Percentiles rank a stretch among this genome's conserved stretches.
phyloP scores from a whole-genome alignment of 1,284 basidiomycete genomes.

The Sporisorium graminicola region DNA sequence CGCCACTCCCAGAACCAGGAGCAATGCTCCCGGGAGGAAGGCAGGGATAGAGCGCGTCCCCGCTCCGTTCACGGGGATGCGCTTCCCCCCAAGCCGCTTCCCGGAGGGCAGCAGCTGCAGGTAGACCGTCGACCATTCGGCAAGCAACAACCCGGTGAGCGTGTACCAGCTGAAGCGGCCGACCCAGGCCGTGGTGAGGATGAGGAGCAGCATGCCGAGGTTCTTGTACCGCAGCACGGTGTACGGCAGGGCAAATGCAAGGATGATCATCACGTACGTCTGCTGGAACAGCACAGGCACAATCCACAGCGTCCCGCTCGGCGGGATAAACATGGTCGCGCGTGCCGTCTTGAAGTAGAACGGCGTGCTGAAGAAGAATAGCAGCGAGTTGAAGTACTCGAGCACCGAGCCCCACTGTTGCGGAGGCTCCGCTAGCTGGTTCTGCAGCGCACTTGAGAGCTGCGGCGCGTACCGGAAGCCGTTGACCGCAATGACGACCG shows the following conservation, averaged over 20 bases:
- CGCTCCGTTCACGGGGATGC: constrained; percentile 29
- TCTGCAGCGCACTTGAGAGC: constrained; percentile 21
- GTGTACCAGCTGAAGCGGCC: constrained; percentile 60
- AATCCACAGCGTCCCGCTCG: constrained; percentile 53
- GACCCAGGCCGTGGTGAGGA: constrained; percentile 56
- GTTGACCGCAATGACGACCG: constrained; percentile 35
- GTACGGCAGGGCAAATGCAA: constrained; percentile 52
- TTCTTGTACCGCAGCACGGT: constrained; percentile 53
- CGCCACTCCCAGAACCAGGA: constrained; percentile 31
- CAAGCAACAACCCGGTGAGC: constrained; percentile 54
- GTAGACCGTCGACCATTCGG: constrained; percentile 55
- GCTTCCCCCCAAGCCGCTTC: not conserved
- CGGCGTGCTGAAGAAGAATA: constrained; percentile 51
- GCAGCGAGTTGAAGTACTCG: constrained; percentile 56
- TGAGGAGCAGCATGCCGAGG: constrained; percentile 44
- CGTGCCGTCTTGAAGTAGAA: constrained; percentile 31
- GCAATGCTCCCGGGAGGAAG: constrained; percentile 31
- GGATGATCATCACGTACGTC: constrained; percentile 53
- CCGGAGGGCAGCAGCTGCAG: constrained; percentile 21
- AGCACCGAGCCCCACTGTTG: constrained; percentile 35
- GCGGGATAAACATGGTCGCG: constrained; percentile 46
- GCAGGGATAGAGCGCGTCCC: constrained; percentile 9
- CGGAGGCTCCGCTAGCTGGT: constrained; percentile 49
- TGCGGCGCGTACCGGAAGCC: constrained; percentile 49
- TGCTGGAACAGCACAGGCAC: constrained; percentile 57